Percentiles rank a stretch among this genome's conserved stretches.
Evolutionary conservation across 805 yeast genomes (phyloP).

Genomic region (Cyberlindnera xylosilytica): DNA sequence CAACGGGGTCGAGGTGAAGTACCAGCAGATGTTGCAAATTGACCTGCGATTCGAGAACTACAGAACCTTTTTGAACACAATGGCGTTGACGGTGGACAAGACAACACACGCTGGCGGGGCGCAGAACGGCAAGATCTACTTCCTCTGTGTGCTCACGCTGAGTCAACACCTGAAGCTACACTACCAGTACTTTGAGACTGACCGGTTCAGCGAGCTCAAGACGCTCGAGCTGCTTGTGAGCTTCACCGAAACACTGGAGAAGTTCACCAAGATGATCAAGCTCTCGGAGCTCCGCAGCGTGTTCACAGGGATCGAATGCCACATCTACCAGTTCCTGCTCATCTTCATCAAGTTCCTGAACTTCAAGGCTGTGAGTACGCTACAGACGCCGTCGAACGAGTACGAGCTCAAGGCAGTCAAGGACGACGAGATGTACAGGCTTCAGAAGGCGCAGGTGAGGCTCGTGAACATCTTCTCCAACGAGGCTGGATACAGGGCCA

Average conservation of each 20-base stretch:
- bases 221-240: conserved; percentile 7
- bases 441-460: conserved; percentile 6
- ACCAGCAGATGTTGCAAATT: conserved; percentile 9
- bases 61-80: conserved; percentile 6
- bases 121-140: conserved; percentile 2
- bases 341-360: conserved; percentile 23
- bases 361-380: conserved; percentile 15
- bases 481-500: conserved; percentile 1
- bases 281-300: conserved; percentile 12
- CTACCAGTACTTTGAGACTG: conserved; percentile 13
- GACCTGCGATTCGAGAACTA: conserved; percentile 18
- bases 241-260: conserved; percentile 4
- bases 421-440: conserved; percentile 8
- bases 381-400: conserved; percentile 3
- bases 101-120: too few species aligned
- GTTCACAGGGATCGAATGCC: conserved; percentile 20
- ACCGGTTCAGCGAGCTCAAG: conserved; percentile 17
- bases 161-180: conserved; percentile 21
- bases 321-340: conserved; percentile 20
- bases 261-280: background rate
- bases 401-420: conserved; percentile 5
- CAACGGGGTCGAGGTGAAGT: conserved; percentile 1
- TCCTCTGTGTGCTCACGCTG: conserved; percentile 10
- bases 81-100: too few species aligned
- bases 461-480: conserved; percentile 9